Conservation (phyloP, 495 filamentous ascomycete genomes). For the Penicillium canescens region DNA sequence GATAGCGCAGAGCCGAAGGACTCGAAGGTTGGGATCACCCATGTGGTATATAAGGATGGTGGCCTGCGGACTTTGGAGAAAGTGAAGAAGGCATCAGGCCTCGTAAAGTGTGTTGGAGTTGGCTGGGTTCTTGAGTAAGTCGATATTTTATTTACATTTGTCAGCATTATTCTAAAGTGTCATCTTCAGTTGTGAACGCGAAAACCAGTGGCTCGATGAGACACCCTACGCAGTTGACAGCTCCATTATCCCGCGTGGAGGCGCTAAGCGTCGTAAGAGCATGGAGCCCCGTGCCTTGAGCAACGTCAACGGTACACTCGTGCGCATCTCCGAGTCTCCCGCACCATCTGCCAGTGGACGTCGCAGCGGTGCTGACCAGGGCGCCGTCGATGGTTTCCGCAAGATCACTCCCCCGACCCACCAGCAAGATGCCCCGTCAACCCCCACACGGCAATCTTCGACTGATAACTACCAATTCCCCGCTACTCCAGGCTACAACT, state of each 20-base stretch:
- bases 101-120: constrained; percentile 82
- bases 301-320: constrained; percentile 68
- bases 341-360: constrained; percentile 27
- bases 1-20: constrained; percentile 33
- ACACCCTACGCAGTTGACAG: constrained; percentile 70
- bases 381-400: constrained; percentile 38
- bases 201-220: constrained; percentile 75
- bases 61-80: constrained; percentile 85
- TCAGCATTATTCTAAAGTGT: constrained; percentile 4
- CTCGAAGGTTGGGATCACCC: constrained; percentile 79
- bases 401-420: constrained; percentile 32
- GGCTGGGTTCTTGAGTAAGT: constrained; percentile 86
- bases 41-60: constrained; percentile 95
- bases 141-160: neutral
- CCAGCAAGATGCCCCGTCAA: constrained; percentile 17
- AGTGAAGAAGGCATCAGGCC: constrained; percentile 69
- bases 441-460: constrained; percentile 21
- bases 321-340: constrained; percentile 30
- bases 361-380: constrained; percentile 32
- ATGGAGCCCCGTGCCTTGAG: constrained; percentile 85
- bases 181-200: constrained; percentile 67
- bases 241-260: constrained; percentile 70
- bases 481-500: constrained; percentile 34
- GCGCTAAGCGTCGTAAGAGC: constrained; percentile 77
- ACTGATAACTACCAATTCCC: constrained; percentile 29